phyloP scores from a whole-genome alignment of 2,329 filamentous ascomycete species.

The Trichoderma sp. region DNA sequence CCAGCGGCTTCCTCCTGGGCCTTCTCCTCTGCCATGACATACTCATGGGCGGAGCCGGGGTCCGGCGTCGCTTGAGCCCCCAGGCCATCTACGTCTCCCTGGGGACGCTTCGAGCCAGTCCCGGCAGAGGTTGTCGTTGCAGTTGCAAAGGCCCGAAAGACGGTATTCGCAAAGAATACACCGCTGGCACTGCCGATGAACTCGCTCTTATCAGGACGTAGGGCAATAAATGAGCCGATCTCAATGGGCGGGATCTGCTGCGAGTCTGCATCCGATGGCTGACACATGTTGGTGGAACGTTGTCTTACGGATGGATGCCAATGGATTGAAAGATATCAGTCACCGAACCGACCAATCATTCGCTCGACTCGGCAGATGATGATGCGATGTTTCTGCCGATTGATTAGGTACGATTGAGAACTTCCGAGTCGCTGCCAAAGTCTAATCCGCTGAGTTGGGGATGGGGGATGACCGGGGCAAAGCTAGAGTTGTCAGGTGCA shows the following conservation, averaged over 20 bases:
- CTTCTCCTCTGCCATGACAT: constrained; percentile 17
- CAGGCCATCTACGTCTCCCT: constrained; percentile 9
- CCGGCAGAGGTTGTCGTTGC: constrained; percentile 4
- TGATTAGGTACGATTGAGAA: background rate
- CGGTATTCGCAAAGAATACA: constrained; percentile 15
- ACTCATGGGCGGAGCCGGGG: constrained; percentile 14
- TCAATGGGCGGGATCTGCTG: constrained; percentile 17
- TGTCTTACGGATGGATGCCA: background rate
- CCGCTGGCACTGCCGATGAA: constrained; percentile 17
- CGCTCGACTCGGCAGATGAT: background rate
- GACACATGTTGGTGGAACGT: background rate
- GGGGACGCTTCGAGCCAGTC: constrained; percentile 2
- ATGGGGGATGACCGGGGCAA: background rate
- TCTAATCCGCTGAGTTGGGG: background rate
- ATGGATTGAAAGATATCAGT: background rate
- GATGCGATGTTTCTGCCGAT: background rate
- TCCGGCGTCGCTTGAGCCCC: constrained; percentile 4
- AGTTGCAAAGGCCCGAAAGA: constrained; percentile 13
- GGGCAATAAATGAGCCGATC: constrained; percentile 20
- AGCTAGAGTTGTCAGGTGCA: constrained; percentile 9
- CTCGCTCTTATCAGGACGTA: constrained; percentile 17
- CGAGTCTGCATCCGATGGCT: constrained; percentile 12
- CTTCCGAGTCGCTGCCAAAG: background rate
- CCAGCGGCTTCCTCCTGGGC: constrained; percentile 12
- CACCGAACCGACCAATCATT: background rate